Base-by-base conservation (phyloP, 2,329 filamentous ascomycete genomes). In the Colletotrichum brevisporum region DNA sequence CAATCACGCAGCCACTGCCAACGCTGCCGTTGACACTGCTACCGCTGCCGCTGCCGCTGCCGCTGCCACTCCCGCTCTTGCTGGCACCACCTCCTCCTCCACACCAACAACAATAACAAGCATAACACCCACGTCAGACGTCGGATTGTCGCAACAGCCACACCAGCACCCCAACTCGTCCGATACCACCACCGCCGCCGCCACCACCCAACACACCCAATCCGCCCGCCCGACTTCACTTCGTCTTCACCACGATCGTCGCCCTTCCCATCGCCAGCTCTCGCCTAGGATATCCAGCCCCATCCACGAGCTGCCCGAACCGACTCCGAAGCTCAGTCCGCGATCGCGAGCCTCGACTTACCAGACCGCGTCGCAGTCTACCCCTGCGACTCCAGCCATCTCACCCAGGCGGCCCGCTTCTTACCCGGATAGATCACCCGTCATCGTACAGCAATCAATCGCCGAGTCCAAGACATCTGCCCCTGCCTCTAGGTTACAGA, bases 271-370 rank as follows among this genome's bases (percentile, higher is more conserved):
- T 16, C 67, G 62, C 51, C 65, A 65, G 57, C 56, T 69, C 67
- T 73, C 71, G 53, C 72, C 67, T 57, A 71, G 73, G 13, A 55
- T 70, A 27, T 70, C 67, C 24, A 70, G 62, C 21, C 63, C 64
- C n/a, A 68, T 69, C 27, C 36, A 67, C 53, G 70, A 71, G 36
- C 21, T 60, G 52, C 63, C 69, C n/a, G 64, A 70, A 43, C 69
- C 73, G 50, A 74, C 75, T 43, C 52, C 70, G 36, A 68, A 68
- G 39, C 57, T 72, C 27, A 67, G 63, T 51, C 64, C 71, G 72
- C 74, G 72, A 60, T 74, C 74, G 51, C 80, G 80, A 73, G 78
- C 80, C 57, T 78, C 78, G 69, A 80, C 81, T 57, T 79, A 80
- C 71, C 79, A 82, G 72, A 73, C 76, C 65, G 72, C 77, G 54